A percentile compares a stretch with the other conserved stretches of the same genome.
These are phyloP conservation scores for Phyllachora maydis DNA, from an alignment of 2,329 filamentous ascomycete genomes.

Conservation along the genomic window DNA sequence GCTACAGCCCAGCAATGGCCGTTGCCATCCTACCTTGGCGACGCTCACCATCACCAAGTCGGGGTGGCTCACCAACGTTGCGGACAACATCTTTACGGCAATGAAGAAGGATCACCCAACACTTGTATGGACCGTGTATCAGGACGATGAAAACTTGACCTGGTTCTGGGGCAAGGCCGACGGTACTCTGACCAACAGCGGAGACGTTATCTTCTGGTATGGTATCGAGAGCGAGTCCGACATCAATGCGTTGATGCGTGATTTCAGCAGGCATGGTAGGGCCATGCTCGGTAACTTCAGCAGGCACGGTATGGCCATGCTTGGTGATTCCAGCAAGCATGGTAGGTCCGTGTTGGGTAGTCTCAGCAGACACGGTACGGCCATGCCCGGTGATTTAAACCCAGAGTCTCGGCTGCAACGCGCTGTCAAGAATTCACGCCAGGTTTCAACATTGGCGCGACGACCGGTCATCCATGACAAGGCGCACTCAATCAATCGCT, in stretches of 20 bases:
- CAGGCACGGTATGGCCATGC: too few species aligned
- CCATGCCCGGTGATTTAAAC: slow-evolving; percentile 48
- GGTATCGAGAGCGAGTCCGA: slow-evolving; percentile 67
- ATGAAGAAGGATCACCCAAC: slow-evolving; percentile 88
- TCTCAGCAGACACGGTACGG: slow-evolving; percentile 56
- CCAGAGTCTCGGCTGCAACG: slow-evolving; percentile 62
- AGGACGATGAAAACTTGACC: slow-evolving; percentile 86
- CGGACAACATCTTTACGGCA: slow-evolving; percentile 83
- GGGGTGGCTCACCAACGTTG: slow-evolving; percentile 84
- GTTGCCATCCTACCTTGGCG: slow-evolving; percentile 60
- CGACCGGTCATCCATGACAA: slow-evolving; percentile 10
- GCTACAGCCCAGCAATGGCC: slow-evolving; percentile 46
- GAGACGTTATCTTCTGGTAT: slow-evolving; percentile 93
- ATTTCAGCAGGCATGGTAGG: slow-evolving; percentile 65
- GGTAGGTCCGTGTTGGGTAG: too few species aligned
- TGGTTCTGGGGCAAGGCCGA: slow-evolving; percentile 98
- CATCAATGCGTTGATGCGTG: slow-evolving; percentile 63
- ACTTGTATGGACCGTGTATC: slow-evolving; percentile 90
- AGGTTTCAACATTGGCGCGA: slow-evolving; percentile 41
- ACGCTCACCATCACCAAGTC: slow-evolving; percentile 87
- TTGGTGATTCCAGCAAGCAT: slow-evolving; percentile 78
- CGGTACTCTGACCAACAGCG: slow-evolving; percentile 67
- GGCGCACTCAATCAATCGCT: slow-evolving; percentile 3
- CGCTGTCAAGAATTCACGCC: slow-evolving; percentile 29
- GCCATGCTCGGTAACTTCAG: slow-evolving; percentile 78